Evolutionary conservation across 805 yeast species (phyloP).

Genomic region (Nakazawaea ernobii): DNA sequence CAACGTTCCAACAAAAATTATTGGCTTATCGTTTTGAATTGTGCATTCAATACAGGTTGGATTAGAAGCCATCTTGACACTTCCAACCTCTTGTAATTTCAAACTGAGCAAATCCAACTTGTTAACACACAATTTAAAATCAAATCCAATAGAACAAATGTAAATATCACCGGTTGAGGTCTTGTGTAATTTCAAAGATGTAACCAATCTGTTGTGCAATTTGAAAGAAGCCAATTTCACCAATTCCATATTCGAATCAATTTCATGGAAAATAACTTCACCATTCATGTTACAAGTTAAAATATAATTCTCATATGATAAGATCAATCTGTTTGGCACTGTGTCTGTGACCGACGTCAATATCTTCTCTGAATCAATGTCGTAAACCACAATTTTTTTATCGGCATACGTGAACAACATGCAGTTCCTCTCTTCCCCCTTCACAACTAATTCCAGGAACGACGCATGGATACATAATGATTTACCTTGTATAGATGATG

Average conservation of each 20-base stretch:
- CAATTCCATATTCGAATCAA: slow-evolving; percentile 6
- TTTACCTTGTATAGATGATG: too few species aligned
- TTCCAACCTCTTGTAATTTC: slow-evolving; percentile 16
- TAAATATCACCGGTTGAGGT: slow-evolving; percentile 20
- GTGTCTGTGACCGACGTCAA: slow-evolving; percentile 15
- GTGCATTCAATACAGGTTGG: slow-evolving; percentile 46
- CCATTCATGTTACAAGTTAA: slow-evolving; percentile 30
- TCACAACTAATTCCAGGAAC: slow-evolving; percentile 12
- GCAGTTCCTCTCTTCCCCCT: slow-evolving; percentile 2
- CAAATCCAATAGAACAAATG: slow-evolving; percentile 58
- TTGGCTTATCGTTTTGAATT: slow-evolving; percentile 22
- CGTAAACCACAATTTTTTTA: slow-evolving; percentile 19
- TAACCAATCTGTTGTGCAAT: slow-evolving; percentile 25
- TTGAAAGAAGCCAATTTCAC: slow-evolving; percentile 13
- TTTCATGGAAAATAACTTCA: slow-evolving; percentile 12
- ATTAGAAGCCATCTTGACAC: slow-evolving; percentile 36
- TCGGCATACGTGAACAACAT: slow-evolving; percentile 24
- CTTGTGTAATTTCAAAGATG: slow-evolving; percentile 17
- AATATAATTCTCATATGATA: slow-evolving; percentile 18
- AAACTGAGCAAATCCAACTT: slow-evolving; percentile 18
- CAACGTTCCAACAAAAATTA: slow-evolving; percentile 49
- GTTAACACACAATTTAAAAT: slow-evolving; percentile 36
- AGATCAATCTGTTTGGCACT: slow-evolving; percentile 17
- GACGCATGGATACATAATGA: slow-evolving; percentile 22
- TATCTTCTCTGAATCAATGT: slow-evolving; percentile 15